phyloP scores from a whole-genome alignment of 192 early-diverging fungal genomes.

The Coemansia sp. region DNA sequence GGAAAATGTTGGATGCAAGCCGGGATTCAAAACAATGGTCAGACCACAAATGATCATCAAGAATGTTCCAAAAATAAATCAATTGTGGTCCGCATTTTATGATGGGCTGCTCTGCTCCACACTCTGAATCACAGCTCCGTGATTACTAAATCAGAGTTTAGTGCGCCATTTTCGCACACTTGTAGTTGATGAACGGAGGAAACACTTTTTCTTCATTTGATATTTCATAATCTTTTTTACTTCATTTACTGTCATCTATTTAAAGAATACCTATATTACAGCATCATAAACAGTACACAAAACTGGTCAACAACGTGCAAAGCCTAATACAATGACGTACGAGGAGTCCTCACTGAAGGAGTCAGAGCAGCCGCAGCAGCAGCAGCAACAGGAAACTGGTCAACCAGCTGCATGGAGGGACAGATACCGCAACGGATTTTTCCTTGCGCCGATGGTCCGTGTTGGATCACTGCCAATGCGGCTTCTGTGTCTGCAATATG shows the following conservation, averaged over 20 bases:
- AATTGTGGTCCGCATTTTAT: too few relatives aligned
- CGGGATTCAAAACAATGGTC: too few relatives aligned
- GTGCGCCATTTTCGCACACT: too few relatives aligned
- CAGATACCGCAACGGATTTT: slow-evolving; percentile 53
- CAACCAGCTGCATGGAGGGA: slow-evolving; percentile 13
- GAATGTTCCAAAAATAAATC: too few relatives aligned
- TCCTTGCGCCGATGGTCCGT: slow-evolving; percentile 97
- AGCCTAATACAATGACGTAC: background rate
- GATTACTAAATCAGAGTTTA: too few relatives aligned
- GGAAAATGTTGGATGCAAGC: too few relatives aligned
- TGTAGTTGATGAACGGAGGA: too few relatives aligned
- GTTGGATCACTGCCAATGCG: slow-evolving; percentile 89
- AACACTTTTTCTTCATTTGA: background rate
- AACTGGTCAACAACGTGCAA: background rate
- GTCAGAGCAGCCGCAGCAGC: too few relatives aligned
- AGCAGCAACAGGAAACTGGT: background rate
- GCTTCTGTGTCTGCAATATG: slow-evolving; percentile 77
- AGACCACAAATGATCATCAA: too few relatives aligned
- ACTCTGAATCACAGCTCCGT: too few relatives aligned
- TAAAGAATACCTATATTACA: background rate
- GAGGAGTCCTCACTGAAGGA: background rate
- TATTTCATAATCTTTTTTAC: background rate
- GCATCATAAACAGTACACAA: background rate
- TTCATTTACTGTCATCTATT: slow-evolving; percentile 1
- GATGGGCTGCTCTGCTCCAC: too few relatives aligned